Conservation (phyloP, 2,329 filamentous ascomycete genomes). For the Dichotomopilus funicola region DNA sequence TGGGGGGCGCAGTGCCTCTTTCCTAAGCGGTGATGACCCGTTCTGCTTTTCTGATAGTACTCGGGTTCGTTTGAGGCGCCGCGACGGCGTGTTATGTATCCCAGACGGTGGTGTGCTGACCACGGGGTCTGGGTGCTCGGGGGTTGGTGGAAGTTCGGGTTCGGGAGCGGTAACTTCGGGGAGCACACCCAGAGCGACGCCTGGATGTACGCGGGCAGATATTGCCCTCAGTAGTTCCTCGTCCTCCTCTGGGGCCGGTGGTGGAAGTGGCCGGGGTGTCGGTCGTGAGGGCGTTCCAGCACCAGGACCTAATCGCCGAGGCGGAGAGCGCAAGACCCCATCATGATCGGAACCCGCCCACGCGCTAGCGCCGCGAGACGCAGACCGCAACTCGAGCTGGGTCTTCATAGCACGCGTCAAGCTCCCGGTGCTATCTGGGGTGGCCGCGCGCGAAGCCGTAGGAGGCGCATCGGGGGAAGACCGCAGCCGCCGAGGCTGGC, state of each 20-base stretch:
- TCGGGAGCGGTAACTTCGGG: slow-evolving; percentile 39
- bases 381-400: slow-evolving; percentile 28
- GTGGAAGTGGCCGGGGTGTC: slow-evolving; percentile 41
- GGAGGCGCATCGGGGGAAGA: slow-evolving; percentile 13
- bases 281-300: slow-evolving; percentile 37
- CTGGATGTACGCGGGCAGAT: slow-evolving; percentile 31
- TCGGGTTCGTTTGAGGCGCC: slow-evolving; percentile 38
- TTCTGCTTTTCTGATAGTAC: slow-evolving; percentile 34
- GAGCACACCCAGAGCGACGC: slow-evolving; percentile 30
- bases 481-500: slow-evolving; percentile 22
- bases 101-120: slow-evolving; percentile 50
- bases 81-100: slow-evolving; percentile 55
- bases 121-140: slow-evolving; percentile 45
- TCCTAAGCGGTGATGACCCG: slow-evolving; percentile 48
- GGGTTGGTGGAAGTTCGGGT: slow-evolving; percentile 57
- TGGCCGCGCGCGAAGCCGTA: slow-evolving; percentile 18
- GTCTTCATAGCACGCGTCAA: slow-evolving; percentile 21
- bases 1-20: slow-evolving; percentile 26
- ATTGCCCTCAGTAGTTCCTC: slow-evolving; percentile 40
- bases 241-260: slow-evolving; percentile 36
- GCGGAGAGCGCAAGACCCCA: slow-evolving; percentile 23
- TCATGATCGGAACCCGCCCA: slow-evolving; percentile 2
- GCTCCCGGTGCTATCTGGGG: slow-evolving; percentile 17
- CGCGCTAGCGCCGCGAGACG: slow-evolving; percentile 8
- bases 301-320: slow-evolving; percentile 25